Percentiles rank a stretch among this genome's conserved stretches.
Evolutionary conservation across 1,139 yeast species (phyloP).

Genomic region (Suhomyces ambrosiae): DNA sequence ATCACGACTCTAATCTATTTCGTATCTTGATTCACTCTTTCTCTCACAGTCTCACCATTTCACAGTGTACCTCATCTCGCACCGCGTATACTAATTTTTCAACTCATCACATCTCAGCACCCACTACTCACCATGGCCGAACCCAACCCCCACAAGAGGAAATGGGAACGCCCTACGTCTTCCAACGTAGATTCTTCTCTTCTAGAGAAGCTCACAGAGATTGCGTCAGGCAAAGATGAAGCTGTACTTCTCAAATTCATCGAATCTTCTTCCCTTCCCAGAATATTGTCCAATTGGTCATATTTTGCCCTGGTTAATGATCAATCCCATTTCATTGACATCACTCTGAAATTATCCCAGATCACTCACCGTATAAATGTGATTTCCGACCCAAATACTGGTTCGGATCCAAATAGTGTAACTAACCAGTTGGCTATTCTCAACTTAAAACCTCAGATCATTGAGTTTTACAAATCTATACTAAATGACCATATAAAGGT

Average conservation of each 20-base stretch:
- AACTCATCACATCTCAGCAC: not conserved
- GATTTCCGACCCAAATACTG: slow-evolving; percentile 11
- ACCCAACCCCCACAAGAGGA: slow-evolving; percentile 7
- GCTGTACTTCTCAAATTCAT: slow-evolving; percentile 19
- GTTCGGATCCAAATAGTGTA: slow-evolving; percentile 17
- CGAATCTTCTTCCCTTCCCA: slow-evolving; percentile 21
- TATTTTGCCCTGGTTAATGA: slow-evolving; percentile 66
- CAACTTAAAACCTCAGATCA: slow-evolving; percentile 24
- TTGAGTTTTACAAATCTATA: slow-evolving; percentile 50
- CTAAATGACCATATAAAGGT: slow-evolving; percentile 60
- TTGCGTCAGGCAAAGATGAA: slow-evolving; percentile 14
- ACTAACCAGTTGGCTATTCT: slow-evolving; percentile 14
- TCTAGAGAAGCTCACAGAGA: slow-evolving; percentile 19
- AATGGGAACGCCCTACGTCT: slow-evolving; percentile 13
- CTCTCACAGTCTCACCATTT: too few species aligned
- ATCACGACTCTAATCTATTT: too few species aligned
- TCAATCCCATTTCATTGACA: slow-evolving; percentile 49
- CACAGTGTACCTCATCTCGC: not conserved
- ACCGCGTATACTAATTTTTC: not conserved
- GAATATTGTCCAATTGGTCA: slow-evolving; percentile 51
- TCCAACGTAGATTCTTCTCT: slow-evolving; percentile 23
- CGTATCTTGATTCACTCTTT: too few species aligned
- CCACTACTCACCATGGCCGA: slow-evolving; percentile 4
- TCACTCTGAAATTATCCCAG: slow-evolving; percentile 38
- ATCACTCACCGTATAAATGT: slow-evolving; percentile 24